phyloP scores from a whole-genome alignment of 257 asterid genomes.

The Plantago major region DNA sequence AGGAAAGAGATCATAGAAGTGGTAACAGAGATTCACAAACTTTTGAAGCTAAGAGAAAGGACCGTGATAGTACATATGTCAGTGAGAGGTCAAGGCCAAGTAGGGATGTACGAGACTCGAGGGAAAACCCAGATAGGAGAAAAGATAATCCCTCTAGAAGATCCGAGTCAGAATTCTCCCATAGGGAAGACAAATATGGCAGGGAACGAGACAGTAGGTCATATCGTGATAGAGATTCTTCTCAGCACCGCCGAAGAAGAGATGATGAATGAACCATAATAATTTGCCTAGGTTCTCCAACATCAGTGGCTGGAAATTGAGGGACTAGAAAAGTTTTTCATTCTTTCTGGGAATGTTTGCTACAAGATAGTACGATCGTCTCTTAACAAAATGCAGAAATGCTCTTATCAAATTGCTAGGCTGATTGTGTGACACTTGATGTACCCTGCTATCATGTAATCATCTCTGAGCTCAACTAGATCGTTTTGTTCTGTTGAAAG shows the following conservation, averaged over 20 bases:
- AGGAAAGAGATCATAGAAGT: slow-evolving; percentile 23
- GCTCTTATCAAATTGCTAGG: too few relatives aligned
- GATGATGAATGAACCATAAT: slow-evolving; percentile 13
- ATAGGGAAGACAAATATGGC: slow-evolving; percentile 35
- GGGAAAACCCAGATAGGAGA: slow-evolving; percentile 39
- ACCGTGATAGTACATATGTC: slow-evolving; percentile 22
- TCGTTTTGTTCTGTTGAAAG: too few relatives aligned
- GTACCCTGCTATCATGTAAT: too few relatives aligned
- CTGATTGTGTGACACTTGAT: too few relatives aligned
- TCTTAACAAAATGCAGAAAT: too few relatives aligned
- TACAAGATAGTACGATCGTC: too few relatives aligned
- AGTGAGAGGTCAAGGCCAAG: slow-evolving; percentile 38
- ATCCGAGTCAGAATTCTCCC: slow-evolving; percentile 32
- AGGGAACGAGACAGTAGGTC: slow-evolving; percentile 36
- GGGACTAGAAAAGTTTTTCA: too few relatives aligned
- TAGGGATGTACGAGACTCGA: slow-evolving; percentile 23
- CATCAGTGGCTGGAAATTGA: too few relatives aligned
- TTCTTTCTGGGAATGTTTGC: too few relatives aligned
- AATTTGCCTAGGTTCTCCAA: not conserved
- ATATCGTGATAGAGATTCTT: slow-evolving; percentile 24
- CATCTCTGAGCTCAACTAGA: too few relatives aligned
- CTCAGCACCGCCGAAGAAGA: slow-evolving; percentile 22
- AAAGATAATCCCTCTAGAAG: slow-evolving; percentile 41
- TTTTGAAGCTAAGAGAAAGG: slow-evolving; percentile 25
- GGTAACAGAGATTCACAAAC: slow-evolving; percentile 25